Evolutionary conservation across 2,329 filamentous ascomycete species (phyloP), one percentile per base, ranked within the genome.

Genomic region (Sclerotinia minor): DNA sequence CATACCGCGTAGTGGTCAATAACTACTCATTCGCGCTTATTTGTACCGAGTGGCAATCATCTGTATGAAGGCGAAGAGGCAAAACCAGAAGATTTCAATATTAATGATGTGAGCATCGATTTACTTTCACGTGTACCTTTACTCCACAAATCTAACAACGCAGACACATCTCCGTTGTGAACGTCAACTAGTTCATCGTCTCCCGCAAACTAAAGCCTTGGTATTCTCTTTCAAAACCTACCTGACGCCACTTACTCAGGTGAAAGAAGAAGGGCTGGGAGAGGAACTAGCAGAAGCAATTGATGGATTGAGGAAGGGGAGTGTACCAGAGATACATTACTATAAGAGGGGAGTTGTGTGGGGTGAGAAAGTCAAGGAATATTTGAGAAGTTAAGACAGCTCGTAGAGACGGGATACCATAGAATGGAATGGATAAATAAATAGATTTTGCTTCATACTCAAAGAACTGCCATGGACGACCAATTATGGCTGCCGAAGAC

Each of bases 201-300:
- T 89, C 35, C 85, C 85, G 5, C 71, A 77, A 59, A 83, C 80
- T 0, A 79, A 80, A 64, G 85, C 85, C 9, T 61, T 89, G 26
- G 81, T 88, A 0, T 89, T 89, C 77, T 81, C 80, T 0, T 85
- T 89, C 75, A 87, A 88, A 76, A 89, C 87, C 21, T 89, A 88
- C 75, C 78, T 82, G 68, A 88, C 89, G 75, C 80, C 81, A 1
- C 75, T 89, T 9, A 72, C 72, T 50, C 80, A 85, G 63, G 77
- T 89, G 57, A 86, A 84, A 73, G 81, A 81, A 5, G 86, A 89
- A 69, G 86, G 86, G 0, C 75, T 75, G 5, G 85, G 82, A 0
- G 81, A 83, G 72, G 81, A 81, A 9, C 73, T 89, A 64, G 84
- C 83, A 0, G 71, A 76, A 47, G 87, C 87, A 2, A 85, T 89